Evolutionary conservation across 768 basidiomycete genomes (phyloP), one percentile per base, ranked within the genome.

Genomic region (Tricholoma sp.): DNA sequence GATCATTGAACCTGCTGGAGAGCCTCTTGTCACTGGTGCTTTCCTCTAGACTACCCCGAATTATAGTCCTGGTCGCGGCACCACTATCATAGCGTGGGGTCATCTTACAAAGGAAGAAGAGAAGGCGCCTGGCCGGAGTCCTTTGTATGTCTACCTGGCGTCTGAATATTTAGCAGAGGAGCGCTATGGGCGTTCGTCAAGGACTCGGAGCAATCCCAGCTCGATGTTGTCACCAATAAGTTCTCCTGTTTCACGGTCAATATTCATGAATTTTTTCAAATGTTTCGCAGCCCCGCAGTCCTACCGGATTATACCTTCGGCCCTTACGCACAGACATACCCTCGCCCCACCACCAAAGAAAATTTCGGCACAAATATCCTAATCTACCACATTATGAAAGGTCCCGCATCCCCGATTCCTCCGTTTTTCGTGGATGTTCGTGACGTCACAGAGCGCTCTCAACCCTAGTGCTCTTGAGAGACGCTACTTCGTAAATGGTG

Each of bases 111-210:
- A 61, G 13, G 71, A 74, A 51, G 70, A 76, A 33, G 67, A 68
- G 3, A 55, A 63, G 34, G 59, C 57, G 17, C 61, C 69, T 17
- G 63, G 64, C 24, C 63, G 65, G 0, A 59, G 65, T 50, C 63
- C 67, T 11, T 66, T 65, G 37, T 74, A 70, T 48, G 63, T 71
- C 33, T 81, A 80, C 63, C 66, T 70, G 39, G 68, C 71, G 12
- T 68, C 75, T 10, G 80, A 81, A 57, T 66, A 66, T 12, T 61
- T 76, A 2, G 72, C 75, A 4, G 78, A 80, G 60, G 62, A 31
- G 74, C 75, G 0, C 66, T 72, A 6, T 78, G 77, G 76, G 66
- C 73, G 11, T 76, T 76, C 53, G 33, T 34, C 33, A 34, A 34
- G n/a, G n/a, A n/a, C n/a, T n/a, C n/a, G 33, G 33, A 34, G 54